Evolutionary conservation across 768 basidiomycete genomes (phyloP).

Genomic region (Tricholoma flavovirens): DNA sequence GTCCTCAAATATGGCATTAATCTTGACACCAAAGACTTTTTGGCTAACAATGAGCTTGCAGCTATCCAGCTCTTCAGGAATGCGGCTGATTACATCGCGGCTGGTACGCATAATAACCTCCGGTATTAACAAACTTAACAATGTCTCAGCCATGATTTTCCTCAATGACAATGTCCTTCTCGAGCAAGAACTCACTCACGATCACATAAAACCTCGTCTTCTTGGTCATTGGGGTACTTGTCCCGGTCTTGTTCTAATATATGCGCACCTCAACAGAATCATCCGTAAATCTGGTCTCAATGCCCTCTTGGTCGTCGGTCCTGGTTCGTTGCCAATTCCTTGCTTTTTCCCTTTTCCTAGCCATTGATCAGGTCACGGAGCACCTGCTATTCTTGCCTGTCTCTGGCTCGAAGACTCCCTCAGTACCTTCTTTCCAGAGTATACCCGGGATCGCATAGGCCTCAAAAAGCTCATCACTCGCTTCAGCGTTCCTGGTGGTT

Average conservation of each 20-base stretch:
- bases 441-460: conserved; percentile 51
- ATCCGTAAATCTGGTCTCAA: conserved; percentile 56
- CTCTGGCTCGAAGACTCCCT: conserved; percentile 83
- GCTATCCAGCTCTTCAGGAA: conserved; percentile 49
- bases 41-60: conserved; percentile 45
- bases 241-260: conserved; percentile 66
- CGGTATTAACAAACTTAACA: too few relatives aligned
- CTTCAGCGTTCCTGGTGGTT: conserved; percentile 81
- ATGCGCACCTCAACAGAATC: conserved; percentile 66
- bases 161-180: conserved; percentile 68
- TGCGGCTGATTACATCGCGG: conserved; percentile 66
- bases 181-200: conserved; percentile 48
- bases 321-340: conserved; percentile 36
- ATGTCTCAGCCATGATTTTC: conserved; percentile 72
- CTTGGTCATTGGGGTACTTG: conserved; percentile 86
- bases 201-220: conserved; percentile 76
- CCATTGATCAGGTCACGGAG: conserved; percentile 59
- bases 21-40: conserved; percentile 40
- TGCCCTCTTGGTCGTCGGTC: conserved; percentile 75
- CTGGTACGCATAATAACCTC: conserved; percentile 46
- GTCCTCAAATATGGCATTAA: conserved; percentile 45
- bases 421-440: conserved; percentile 49
- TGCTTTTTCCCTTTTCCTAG: background rate
- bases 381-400: conserved; percentile 80
- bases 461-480: conserved; percentile 62